Evolutionary conservation across 495 filamentous ascomycete species (phyloP), one percentile per base, ranked within the genome.

Genomic region (Tuber magnatum): DNA sequence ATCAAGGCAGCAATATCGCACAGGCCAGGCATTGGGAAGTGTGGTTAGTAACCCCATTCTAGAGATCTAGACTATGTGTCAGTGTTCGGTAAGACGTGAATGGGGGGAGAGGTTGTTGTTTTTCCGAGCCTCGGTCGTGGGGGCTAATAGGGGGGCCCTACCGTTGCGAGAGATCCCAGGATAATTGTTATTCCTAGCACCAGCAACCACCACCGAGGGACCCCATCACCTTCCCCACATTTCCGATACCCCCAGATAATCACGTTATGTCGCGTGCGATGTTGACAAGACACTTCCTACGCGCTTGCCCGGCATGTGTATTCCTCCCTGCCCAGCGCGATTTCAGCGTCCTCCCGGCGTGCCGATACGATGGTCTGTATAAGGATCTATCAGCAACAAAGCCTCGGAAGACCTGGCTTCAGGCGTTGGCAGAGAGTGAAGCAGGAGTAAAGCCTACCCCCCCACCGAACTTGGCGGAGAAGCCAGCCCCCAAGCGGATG

Each of bases 371-470:
- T 81, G 87, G 87, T 20, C 86, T 89, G 41, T 87, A 87, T 77
- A 83, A 83, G 70, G 87, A 85, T 44, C 81, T 88, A 46, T 86
- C 85, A 0, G 81, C 82, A 22, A 87, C 88, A 85, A 86, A 90
- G 46, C 88, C 91, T 16, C 87, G 88, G 74, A 91, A 87, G 22
- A 89, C 91, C 48, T 92, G 91, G 90, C 87, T 92, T n/a, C 89
- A 91, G 73, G 90, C 90, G 0, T 82, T 91, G 68, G 86, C 85
- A 2, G 84, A 86, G 74, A 85, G 87, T 70, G 86, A 88, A 48
- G 84, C 86, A 69, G 83, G 86, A 10, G 82, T 81, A 14, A 83
- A 80, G 22, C 76, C 75, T 70, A 81, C 72, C 42, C 77, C 24
- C 20, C 83, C 70, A n/a, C 82, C 76, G 12, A 72, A 71, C 10